Conservation (phyloP, 495 filamentous ascomycete genomes). For the Immersiella caudata region DNA sequence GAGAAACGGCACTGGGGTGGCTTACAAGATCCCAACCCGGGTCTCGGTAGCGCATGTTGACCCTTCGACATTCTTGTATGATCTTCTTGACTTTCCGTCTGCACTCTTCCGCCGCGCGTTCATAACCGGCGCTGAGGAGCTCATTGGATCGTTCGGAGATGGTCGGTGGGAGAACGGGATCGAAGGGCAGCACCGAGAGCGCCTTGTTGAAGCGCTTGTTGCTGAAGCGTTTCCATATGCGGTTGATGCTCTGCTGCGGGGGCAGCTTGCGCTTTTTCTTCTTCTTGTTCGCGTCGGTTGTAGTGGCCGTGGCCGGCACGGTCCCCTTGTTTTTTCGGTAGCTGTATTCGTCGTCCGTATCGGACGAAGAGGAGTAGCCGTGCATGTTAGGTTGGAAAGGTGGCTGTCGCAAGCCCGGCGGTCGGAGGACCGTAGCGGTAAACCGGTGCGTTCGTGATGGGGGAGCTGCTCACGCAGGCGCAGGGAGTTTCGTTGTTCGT, state of each 20-base stretch:
- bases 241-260: conserved; percentile 74
- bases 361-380: conserved; percentile 42
- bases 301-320: conserved; percentile 24
- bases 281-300: conserved; percentile 46
- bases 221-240: conserved; percentile 80
- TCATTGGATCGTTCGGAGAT: conserved; percentile 52
- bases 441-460: neutral
- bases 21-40: conserved; percentile 79
- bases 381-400: conserved; percentile 33
- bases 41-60: conserved; percentile 92
- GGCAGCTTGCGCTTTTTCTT: conserved; percentile 61
- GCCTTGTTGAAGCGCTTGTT: conserved; percentile 60
- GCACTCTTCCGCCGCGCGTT: conserved; percentile 75
- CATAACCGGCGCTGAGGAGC: conserved; percentile 62
- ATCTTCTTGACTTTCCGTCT: conserved; percentile 81
- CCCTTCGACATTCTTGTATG: conserved; percentile 76
- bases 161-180: conserved; percentile 49
- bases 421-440: neutral
- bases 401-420: conserved; percentile 1
- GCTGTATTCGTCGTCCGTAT: conserved; percentile 40
- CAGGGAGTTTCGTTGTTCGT: neutral
- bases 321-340: conserved; percentile 36
- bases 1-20: conserved; percentile 17
- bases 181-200: conserved; percentile 51
- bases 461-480: neutral